These are phyloP conservation scores for Rhododendron vialii DNA, from an alignment of 148 eudicot species.

Conservation along the genomic window DNA sequence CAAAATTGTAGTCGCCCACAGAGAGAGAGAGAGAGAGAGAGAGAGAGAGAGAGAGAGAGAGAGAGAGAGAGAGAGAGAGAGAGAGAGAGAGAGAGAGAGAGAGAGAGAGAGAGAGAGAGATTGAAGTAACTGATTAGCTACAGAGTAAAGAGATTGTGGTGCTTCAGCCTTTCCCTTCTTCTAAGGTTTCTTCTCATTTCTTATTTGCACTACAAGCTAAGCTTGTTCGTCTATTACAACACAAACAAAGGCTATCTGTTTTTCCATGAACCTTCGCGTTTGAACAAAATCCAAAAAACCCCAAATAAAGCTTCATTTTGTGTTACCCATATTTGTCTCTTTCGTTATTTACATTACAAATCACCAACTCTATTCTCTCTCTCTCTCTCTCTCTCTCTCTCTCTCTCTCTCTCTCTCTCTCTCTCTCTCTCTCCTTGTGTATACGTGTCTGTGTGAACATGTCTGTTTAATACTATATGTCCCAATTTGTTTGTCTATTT, in stretches of 20 bases:
- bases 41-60: too few species aligned
- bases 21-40: neutral
- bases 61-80: neutral
- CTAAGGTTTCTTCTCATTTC: neutral
- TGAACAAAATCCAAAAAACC: slow-evolving; percentile 1
- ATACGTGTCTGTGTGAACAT: neutral
- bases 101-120: too few species aligned
- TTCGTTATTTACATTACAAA: neutral
- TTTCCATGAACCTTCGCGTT: neutral
- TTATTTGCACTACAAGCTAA: neutral
- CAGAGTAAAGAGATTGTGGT: neutral
- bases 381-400: neutral
- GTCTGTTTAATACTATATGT: too few species aligned
- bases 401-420: neutral
- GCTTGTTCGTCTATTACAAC: neutral
- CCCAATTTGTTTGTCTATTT: neutral
- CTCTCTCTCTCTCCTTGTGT: neutral
- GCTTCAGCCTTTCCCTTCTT: neutral
- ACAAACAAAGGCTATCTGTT: neutral
- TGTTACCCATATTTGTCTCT: neutral
- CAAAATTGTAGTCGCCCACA: neutral
- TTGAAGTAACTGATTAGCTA: too few species aligned
- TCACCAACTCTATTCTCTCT: neutral
- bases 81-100: neutral
- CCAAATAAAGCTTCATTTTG: neutral